These are phyloP conservation scores for Euphorbia pulcherrima DNA, from an alignment of 345 rosid genomes.

Conservation along the genomic window DNA sequence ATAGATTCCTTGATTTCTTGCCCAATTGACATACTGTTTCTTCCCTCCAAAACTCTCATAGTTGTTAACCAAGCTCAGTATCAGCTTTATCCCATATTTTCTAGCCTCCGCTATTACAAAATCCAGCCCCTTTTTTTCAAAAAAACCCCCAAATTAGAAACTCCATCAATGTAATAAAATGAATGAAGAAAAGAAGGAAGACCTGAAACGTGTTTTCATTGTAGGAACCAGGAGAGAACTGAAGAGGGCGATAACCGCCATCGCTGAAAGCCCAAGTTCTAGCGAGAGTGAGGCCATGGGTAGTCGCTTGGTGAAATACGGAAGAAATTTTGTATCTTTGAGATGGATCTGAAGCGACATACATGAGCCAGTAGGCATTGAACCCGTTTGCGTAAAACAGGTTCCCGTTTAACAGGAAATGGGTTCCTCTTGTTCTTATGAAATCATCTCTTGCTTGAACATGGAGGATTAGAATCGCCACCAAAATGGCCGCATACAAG, in stretches of 20 bases:
- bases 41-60: constrained; percentile 35
- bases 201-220: constrained; percentile 31
- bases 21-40: constrained; percentile 32
- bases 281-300: constrained; percentile 30
- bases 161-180: background rate
- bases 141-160: constrained; percentile 1
- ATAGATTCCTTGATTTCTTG: constrained; percentile 19
- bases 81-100: constrained; percentile 29
- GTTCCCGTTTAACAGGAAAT: constrained; percentile 27
- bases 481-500: constrained; percentile 19
- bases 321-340: constrained; percentile 29
- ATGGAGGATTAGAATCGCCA: constrained; percentile 9
- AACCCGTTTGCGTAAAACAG: constrained; percentile 33
- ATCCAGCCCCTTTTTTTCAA: constrained; percentile 31
- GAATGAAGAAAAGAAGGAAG: background rate
- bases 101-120: constrained; percentile 35
- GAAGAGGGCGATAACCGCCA: constrained; percentile 32
- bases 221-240: constrained; percentile 30
- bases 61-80: constrained; percentile 32
- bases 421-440: constrained; percentile 26
- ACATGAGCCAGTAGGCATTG: constrained; percentile 37
- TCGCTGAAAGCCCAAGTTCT: constrained; percentile 37
- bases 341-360: constrained; percentile 27
- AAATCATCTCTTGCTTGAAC: constrained; percentile 25
- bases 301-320: constrained; percentile 23